Percentiles rank a stretch among this genome's conserved stretches.
These are phyloP conservation scores for Phaeodactylum tricornutum DNA, from an alignment of 108 stramenopile species.

Conservation along the genomic window DNA sequence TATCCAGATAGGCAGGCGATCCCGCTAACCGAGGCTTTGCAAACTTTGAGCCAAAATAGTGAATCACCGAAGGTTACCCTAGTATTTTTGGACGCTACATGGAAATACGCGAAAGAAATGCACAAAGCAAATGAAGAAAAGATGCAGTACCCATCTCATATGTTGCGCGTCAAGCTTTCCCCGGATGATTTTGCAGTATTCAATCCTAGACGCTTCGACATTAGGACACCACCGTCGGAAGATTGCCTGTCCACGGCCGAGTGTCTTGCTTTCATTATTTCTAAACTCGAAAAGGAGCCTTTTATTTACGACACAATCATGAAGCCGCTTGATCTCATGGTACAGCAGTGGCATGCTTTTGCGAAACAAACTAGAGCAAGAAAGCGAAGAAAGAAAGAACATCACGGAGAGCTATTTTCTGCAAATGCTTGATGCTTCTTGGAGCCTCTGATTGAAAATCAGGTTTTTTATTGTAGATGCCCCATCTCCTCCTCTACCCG, in stretches of 20 bases:
- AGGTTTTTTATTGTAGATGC: no score
- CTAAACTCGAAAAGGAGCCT: conserved; percentile 28
- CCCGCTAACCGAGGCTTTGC: conserved; percentile 1
- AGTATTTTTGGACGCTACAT: conserved; percentile 67
- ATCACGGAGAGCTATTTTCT: no score
- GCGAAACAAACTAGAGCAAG: not conserved
- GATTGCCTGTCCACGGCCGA: conserved; percentile 65
- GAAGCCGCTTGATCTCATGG: conserved; percentile 61
- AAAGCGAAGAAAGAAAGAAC: no score
- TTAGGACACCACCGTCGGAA: conserved; percentile 44
- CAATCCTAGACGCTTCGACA: conserved; percentile 25
- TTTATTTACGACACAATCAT: conserved; percentile 39
- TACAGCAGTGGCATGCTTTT: conserved; percentile 44
- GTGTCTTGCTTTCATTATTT: conserved; percentile 53
- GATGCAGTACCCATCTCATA: conserved; percentile 34
- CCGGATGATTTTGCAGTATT: conserved; percentile 6
- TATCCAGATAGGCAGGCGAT: conserved; percentile 28
- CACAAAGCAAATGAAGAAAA: conserved; percentile 24
- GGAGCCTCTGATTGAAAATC: no score
- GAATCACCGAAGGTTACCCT: conserved; percentile 28
- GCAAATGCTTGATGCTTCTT: no score
- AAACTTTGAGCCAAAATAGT: not conserved
- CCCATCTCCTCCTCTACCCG: no score
- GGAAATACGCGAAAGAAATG: conserved; percentile 79
- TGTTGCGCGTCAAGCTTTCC: conserved; percentile 34